Evolutionary conservation across 306 rosid species (phyloP), one percentile per base, ranked within the genome.

Genomic region (Medicago ruthenica): DNA sequence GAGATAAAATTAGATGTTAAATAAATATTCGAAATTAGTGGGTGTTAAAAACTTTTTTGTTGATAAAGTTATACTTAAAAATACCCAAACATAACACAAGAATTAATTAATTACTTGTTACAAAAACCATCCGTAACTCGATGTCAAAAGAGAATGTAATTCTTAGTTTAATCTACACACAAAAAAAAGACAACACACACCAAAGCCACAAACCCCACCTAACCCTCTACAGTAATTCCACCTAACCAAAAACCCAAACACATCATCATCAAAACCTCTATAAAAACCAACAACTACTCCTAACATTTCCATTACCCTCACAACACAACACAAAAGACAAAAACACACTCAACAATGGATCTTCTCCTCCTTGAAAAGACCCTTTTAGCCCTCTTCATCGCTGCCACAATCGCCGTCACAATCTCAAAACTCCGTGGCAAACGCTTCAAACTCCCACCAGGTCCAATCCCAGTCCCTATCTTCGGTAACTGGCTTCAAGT

Each of bases 401-500:
- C 98, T 0, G 65, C 82, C 0, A 67, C 87, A 0, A 59, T 86
- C 0, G 97, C 97, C 37, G 87, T 89, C 36, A 12, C 12, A 6
- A 53, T 91, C 11, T 91, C 98, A 6, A 93, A 82, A 21, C 75
- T 89, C 40, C 89, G 96, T 0, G 97, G 98, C 13, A 85, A 82
- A 76, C 76, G 86, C 0, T 91, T 93, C 81, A 93, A 89, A 71
- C 91, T 93, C n/a, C 98, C 97, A 0, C 98, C 98, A 0, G 98
- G 98, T 0, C 97, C 98, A 0, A 36, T 91, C 0, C 93, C 98
- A 0, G 92, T 91, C 0, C 98, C 98, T 0, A 37, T 93, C 5
- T 91, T 93, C 80, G 98, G 97, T 0, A 93, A 93, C 79, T 93
- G 97, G 98, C 93, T 93, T 20, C 98, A 93, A 17, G 98, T 93